Conservation (phyloP, 352 stramenopile genomes). For the Globisporangium cystogenes region DNA sequence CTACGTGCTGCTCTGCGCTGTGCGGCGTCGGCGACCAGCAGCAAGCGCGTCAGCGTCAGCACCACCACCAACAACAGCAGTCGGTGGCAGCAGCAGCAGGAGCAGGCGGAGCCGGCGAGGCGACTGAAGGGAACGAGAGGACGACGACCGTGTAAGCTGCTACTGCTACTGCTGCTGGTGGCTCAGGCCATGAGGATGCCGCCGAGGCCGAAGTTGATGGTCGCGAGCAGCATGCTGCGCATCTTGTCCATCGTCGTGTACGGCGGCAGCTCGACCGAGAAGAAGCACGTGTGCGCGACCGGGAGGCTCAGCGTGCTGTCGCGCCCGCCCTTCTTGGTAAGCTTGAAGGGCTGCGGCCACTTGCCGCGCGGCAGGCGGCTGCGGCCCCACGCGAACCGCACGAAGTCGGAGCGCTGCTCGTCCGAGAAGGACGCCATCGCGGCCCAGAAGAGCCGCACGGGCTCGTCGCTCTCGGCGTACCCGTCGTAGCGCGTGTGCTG, state of each 20-base stretch:
- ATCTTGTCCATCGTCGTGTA: conserved; percentile 91
- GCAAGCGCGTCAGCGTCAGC: neutral
- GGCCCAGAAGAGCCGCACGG: conserved; percentile 89
- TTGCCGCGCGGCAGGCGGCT: conserved; percentile 87
- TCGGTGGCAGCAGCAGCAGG: neutral
- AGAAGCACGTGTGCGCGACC: conserved; percentile 95
- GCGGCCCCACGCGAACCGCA: conserved; percentile 93
- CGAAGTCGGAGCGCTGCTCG: conserved; percentile 86
- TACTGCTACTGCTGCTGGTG: too few relatives aligned
- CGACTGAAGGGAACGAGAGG: too few relatives aligned
- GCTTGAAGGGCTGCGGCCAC: conserved; percentile 88
- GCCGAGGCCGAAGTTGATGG: conserved; percentile 92
- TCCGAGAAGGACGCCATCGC: conserved; percentile 84
- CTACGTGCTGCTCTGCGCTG: conserved; percentile 5
- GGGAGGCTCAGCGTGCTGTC: conserved; percentile 81
- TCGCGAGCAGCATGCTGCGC: conserved; percentile 88
- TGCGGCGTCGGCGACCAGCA: neutral
- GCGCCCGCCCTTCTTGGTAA: conserved; percentile 87
- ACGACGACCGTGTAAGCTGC: too few relatives aligned
- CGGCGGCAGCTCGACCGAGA: conserved; percentile 91
- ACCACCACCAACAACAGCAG: neutral
- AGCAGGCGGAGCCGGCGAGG: conserved; percentile 2
- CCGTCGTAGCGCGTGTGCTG: conserved; percentile 88
- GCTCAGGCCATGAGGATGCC: conserved; percentile 84
- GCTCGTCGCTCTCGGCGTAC: conserved; percentile 76